Percentiles rank a stretch among this genome's conserved stretches.
These are phyloP conservation scores for Martiniozyma abietophila DNA, from an alignment of 805 yeast genomes.

Conservation along the genomic window DNA sequence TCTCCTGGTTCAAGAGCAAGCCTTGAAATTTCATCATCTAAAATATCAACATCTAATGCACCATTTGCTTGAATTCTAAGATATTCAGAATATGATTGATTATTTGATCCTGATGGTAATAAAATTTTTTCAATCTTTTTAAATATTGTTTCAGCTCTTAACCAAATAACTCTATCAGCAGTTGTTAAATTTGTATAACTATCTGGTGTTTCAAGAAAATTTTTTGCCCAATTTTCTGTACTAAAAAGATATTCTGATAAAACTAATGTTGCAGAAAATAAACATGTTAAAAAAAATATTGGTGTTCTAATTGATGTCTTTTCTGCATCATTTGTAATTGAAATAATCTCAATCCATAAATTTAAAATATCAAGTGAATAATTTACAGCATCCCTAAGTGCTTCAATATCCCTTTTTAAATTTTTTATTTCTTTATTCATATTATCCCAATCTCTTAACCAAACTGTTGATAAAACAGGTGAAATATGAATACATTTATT, in stretches of 20 bases:
- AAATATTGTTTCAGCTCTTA: conserved; percentile 50
- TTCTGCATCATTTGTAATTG: conserved; percentile 54
- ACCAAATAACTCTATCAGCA: conserved; percentile 54
- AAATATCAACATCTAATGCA: conserved; percentile 41
- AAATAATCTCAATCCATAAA: conserved; percentile 66
- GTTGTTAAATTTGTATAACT: conserved; percentile 19
- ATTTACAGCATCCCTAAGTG: conserved; percentile 52
- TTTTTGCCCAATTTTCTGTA: conserved; percentile 45
- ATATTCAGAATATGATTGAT: conserved; percentile 48
- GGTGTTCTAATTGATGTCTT: conserved; percentile 67
- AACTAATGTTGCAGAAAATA: conserved; percentile 52
- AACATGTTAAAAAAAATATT: conserved; percentile 62
- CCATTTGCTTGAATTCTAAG: conserved; percentile 51
- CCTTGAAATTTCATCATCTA: conserved; percentile 42
- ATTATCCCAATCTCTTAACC: conserved; percentile 58
- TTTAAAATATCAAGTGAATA: conserved; percentile 51
- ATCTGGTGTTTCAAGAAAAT: conserved; percentile 22
- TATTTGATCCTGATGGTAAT: conserved; percentile 41
- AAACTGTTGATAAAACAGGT: conserved; percentile 49
- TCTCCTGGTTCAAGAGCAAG: conserved; percentile 38
- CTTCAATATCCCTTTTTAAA: conserved; percentile 47
- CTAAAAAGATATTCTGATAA: conserved; percentile 53
- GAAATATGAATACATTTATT: conserved; percentile 54
- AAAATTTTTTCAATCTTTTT: conserved; percentile 52
- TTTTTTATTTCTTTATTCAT: conserved; percentile 47